Evolutionary conservation across 306 rosid genomes (phyloP).

Genomic region (Vicia villosa): DNA sequence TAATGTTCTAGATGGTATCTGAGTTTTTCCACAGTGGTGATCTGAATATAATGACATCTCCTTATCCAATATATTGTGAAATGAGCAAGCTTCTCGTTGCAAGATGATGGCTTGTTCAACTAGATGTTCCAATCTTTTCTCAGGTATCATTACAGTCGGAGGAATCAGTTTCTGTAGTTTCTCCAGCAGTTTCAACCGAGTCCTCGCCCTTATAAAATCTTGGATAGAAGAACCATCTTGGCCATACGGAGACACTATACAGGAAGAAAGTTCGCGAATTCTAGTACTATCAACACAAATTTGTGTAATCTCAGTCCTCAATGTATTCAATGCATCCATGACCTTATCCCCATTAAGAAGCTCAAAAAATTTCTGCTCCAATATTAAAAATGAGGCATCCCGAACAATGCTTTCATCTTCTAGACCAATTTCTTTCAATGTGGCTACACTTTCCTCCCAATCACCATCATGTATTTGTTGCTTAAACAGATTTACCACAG

Average conservation of each 20-base stretch:
- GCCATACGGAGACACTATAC: conserved; percentile 56
- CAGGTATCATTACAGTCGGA: conserved; percentile 81
- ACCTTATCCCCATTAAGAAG: conserved; percentile 68
- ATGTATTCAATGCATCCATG: conserved; percentile 77
- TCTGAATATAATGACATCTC: conserved; percentile 88
- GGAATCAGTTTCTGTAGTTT: conserved; percentile 87
- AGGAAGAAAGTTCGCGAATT: conserved; percentile 77
- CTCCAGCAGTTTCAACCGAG: conserved; percentile 69
- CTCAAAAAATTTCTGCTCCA: conserved; percentile 87
- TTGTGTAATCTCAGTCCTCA: conserved; percentile 83
- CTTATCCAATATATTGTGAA: conserved; percentile 80
- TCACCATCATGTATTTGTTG: conserved; percentile 77
- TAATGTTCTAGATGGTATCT: conserved; percentile 84
- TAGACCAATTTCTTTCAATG: conserved; percentile 75
- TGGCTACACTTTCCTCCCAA: conserved; percentile 73
- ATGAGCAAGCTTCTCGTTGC: conserved; percentile 79
- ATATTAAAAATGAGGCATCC: conserved; percentile 71
- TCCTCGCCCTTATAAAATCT: conserved; percentile 47
- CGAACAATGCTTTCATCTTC: conserved; percentile 55
- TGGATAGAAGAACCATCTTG: conserved; percentile 43
- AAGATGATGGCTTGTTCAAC: conserved; percentile 89
- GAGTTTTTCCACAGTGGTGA: conserved; percentile 88
- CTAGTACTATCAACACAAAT: conserved; percentile 56
- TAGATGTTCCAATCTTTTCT: conserved; percentile 85
- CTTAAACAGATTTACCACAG: conserved; percentile 65